These are phyloP conservation scores for Amanita polypyramis DNA, from an alignment of 768 basidiomycete genomes.

Conservation along the genomic window DNA sequence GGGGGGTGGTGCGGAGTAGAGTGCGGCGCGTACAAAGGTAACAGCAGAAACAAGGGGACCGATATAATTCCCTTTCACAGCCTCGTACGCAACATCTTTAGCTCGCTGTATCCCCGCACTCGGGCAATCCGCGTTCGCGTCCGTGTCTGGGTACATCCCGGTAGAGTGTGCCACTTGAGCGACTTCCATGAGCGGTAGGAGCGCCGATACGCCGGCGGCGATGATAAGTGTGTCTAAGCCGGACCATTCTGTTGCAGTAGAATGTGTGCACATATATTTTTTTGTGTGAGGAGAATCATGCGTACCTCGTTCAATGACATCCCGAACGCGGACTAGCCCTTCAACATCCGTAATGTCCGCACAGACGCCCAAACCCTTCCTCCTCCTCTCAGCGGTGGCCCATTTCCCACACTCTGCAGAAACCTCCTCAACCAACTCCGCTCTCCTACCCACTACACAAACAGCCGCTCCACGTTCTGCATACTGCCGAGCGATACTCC, in stretches of 20 bases:
- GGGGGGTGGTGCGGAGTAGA: too few relatives aligned
- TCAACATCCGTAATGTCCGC: slow-evolving; percentile 61
- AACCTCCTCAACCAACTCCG: slow-evolving; percentile 44
- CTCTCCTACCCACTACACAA: slow-evolving; percentile 64
- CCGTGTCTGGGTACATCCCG: slow-evolving; percentile 14
- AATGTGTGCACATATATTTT: not conserved
- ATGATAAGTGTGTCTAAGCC: slow-evolving; percentile 80
- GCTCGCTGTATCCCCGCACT: slow-evolving; percentile 49
- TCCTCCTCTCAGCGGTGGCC: slow-evolving; percentile 12
- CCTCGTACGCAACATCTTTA: slow-evolving; percentile 44
- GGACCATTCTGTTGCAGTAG: slow-evolving; percentile 49
- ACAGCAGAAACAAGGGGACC: slow-evolving; percentile 64
- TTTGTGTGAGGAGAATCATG: slow-evolving; percentile 17
- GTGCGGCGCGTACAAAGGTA: slow-evolving; percentile 46
- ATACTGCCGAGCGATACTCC: slow-evolving; percentile 54
- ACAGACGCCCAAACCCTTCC: slow-evolving; percentile 34
- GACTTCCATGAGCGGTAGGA: slow-evolving; percentile 64
- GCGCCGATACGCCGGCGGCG: slow-evolving; percentile 75
- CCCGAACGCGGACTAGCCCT: slow-evolving; percentile 56
- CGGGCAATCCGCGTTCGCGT: slow-evolving; percentile 30
- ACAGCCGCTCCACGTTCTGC: slow-evolving; percentile 62
- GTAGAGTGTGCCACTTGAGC: slow-evolving; percentile 38
- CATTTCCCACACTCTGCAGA: slow-evolving; percentile 54
- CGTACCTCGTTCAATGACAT: slow-evolving; percentile 44
- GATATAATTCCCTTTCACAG: slow-evolving; percentile 52